A percentile compares a stretch with the other conserved stretches of the same genome.
phyloP scores from a whole-genome alignment of 345 rosid genomes.

The Erucastrum elatum region DNA sequence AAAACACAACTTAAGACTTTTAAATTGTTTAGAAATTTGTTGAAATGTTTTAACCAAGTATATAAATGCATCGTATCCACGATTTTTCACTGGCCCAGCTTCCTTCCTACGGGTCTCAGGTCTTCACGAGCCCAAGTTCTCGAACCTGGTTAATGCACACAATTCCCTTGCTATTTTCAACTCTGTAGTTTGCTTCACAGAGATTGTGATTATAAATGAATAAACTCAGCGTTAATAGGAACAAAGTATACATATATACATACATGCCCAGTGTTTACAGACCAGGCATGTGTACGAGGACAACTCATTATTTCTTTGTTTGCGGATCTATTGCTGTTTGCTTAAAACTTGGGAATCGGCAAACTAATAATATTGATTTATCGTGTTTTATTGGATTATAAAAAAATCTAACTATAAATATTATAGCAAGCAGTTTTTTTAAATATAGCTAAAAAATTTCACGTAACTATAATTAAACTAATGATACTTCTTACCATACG shows the following conservation, averaged over 20 bases:
- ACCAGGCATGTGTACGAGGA: slow-evolving; percentile 30
- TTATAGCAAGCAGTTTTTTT: not conserved
- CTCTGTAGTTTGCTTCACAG: not conserved
- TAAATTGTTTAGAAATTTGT: not conserved
- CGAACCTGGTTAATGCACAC: not conserved
- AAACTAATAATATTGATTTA: not conserved
- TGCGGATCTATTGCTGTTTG: slow-evolving; percentile 22
- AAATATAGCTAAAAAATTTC: no score
- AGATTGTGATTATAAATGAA: not conserved
- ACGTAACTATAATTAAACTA: not conserved
- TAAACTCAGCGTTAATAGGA: not conserved
- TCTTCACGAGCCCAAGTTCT: not conserved
- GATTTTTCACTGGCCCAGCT: not conserved
- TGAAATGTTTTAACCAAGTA: not conserved
- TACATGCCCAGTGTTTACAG: not conserved
- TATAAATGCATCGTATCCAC: not conserved
- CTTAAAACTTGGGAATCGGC: slow-evolving; percentile 23
- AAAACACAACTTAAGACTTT: not conserved
- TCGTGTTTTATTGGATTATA: not conserved
- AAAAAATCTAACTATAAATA: not conserved
- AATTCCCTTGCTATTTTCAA: not conserved
- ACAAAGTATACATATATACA: not conserved
- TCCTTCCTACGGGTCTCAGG: not conserved
- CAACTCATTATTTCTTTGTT: slow-evolving; percentile 36
- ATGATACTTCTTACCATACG: not conserved